Evolutionary conservation across 75 land plant genomes (phyloP).

Genomic region (Selaginella moellendorffii): DNA sequence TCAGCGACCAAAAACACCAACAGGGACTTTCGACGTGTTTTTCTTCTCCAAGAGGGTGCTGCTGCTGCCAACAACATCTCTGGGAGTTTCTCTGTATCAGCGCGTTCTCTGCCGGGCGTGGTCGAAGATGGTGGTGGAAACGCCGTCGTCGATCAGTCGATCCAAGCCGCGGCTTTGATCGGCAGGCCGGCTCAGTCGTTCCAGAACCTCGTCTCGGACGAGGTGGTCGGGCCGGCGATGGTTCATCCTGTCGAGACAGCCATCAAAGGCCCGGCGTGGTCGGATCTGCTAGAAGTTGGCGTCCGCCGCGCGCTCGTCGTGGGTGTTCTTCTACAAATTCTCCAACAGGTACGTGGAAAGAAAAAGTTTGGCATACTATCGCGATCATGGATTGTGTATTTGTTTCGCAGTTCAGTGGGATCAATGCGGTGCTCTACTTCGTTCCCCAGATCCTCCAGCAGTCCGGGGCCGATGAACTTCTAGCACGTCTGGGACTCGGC

Average conservation of each 20-base stretch:
- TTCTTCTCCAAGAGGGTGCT: background rate
- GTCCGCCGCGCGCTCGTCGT: slow-evolving; percentile 20
- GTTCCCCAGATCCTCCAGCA: slow-evolving; percentile 3
- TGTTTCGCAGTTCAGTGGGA: slow-evolving; percentile 5
- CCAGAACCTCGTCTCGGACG: background rate
- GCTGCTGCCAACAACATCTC: background rate
- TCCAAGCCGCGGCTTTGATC: slow-evolving; percentile 24
- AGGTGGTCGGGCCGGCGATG: slow-evolving; percentile 18
- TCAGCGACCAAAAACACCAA: slow-evolving; percentile 3
- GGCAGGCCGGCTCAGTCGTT: slow-evolving; percentile 8
- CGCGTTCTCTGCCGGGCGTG: slow-evolving; percentile 4
- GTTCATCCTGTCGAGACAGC: slow-evolving; percentile 20
- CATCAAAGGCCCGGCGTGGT: slow-evolving; percentile 13
- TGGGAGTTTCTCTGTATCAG: slow-evolving; percentile 1
- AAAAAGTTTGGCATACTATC: background rate
- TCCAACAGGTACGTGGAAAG: slow-evolving; percentile 15
- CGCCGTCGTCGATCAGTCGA: background rate
- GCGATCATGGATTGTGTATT: background rate
- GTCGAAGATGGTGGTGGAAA: background rate
- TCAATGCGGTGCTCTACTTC: slow-evolving; percentile 2
- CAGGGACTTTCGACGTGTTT: background rate
- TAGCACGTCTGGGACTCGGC: background rate
- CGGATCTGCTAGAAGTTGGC: slow-evolving; percentile 18
- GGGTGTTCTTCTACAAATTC: slow-evolving; percentile 19
- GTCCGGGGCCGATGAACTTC: background rate